Percentiles rank a stretch among this genome's conserved stretches.
Conservation (phyloP, 768 basidiomycete genomes). For the Bullera alba region DNA sequence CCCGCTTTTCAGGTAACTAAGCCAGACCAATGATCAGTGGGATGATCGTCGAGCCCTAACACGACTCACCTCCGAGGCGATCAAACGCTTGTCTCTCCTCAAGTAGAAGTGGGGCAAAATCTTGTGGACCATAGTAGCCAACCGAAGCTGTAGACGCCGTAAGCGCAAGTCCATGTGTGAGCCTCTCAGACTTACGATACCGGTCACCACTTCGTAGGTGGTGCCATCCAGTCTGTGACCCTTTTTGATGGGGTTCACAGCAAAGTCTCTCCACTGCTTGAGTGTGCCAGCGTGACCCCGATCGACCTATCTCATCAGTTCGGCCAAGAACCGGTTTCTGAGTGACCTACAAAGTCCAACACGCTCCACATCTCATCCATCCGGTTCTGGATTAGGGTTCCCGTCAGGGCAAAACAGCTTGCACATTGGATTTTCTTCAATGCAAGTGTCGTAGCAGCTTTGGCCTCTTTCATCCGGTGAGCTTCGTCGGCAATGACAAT, state of each 20-base stretch:
- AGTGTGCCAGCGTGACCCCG: slow-evolving; percentile 67
- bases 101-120: slow-evolving; percentile 77
- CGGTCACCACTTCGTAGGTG: slow-evolving; percentile 24
- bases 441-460: slow-evolving; percentile 60
- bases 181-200: slow-evolving; percentile 19
- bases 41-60: too few relatives aligned
- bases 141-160: slow-evolving; percentile 22
- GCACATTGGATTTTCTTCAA: slow-evolving; percentile 63
- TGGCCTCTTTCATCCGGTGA: slow-evolving; percentile 77
- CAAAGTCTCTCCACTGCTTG: slow-evolving; percentile 68
- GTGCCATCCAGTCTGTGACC: slow-evolving; percentile 41
- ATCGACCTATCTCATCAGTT: slow-evolving; percentile 35
- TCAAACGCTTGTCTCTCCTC: slow-evolving; percentile 51
- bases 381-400: slow-evolving; percentile 75
- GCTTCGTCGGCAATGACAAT: slow-evolving; percentile 68
- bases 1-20: slow-evolving; percentile 78
- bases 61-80: slow-evolving; percentile 33
- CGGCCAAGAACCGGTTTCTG: neutral
- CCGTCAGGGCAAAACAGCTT: slow-evolving; percentile 77
- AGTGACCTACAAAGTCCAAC: slow-evolving; percentile 69
- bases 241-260: slow-evolving; percentile 48
- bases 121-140: slow-evolving; percentile 54
- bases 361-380: slow-evolving; percentile 89
- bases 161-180: too few relatives aligned
- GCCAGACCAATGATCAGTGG: too few relatives aligned